These are phyloP conservation scores for Neurospora terricola DNA, from an alignment of 495 filamentous ascomycete genomes.

Conservation along the genomic window DNA sequence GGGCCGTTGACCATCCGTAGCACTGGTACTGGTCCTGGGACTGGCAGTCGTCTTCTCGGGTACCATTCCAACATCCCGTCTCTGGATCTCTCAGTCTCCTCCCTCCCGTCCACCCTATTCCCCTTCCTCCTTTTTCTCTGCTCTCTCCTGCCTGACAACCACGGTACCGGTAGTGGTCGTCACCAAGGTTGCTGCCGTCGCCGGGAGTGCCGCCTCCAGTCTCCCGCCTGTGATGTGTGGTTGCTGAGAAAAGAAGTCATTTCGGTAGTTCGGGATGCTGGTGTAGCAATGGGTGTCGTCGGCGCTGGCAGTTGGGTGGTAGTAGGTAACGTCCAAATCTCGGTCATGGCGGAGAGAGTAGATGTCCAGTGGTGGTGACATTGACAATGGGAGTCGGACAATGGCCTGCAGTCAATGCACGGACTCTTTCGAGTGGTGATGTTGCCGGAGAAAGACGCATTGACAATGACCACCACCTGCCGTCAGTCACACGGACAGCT, in stretches of 20 bases:
- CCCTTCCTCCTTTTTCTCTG: neutral
- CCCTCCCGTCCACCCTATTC: neutral
- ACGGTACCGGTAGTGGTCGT: neutral
- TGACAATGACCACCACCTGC: neutral
- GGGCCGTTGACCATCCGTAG: neutral
- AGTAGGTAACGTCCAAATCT: neutral
- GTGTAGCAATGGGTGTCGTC: neutral
- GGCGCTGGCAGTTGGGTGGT: neutral
- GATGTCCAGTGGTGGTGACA: neutral
- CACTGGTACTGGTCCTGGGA: neutral
- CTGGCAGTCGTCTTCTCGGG: neutral
- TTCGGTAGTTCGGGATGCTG: neutral
- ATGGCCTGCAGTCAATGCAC: neutral
- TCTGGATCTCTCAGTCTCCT: neutral
- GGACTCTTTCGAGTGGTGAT: neutral
- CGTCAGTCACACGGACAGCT: neutral
- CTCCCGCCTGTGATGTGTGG: neutral
- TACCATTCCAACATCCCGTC: neutral
- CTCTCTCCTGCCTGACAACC: neutral
- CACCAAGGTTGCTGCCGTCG: neutral
- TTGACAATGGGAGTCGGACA: neutral
- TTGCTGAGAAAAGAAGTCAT: neutral
- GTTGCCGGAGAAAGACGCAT: neutral
- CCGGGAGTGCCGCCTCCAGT: neutral
- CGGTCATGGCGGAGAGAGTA: neutral